A percentile compares a stretch with the other conserved stretches of the same genome.
Evolutionary conservation across 305 asterid species (phyloP).

Genomic region (Ajuga reptans): DNA sequence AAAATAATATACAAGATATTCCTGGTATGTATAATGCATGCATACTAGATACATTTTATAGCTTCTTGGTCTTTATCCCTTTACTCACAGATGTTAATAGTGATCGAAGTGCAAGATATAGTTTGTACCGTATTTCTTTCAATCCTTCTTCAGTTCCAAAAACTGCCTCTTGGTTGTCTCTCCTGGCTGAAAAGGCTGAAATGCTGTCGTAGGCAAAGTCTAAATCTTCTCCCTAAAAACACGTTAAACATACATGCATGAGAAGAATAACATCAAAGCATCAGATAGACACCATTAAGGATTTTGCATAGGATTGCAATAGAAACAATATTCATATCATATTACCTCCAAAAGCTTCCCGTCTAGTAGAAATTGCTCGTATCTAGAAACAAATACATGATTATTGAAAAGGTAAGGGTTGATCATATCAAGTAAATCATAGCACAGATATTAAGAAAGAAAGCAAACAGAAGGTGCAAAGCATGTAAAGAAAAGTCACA

Average conservation of each 20-base stretch:
- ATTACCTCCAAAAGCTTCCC: slow-evolving; percentile 92
- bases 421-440: not conserved
- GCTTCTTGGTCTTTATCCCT: not conserved
- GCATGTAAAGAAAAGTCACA: slow-evolving; percentile 6
- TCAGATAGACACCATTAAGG: not conserved
- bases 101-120: slow-evolving; percentile 9
- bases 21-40: not conserved
- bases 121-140: slow-evolving; percentile 74
- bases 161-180: slow-evolving; percentile 96
- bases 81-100: not conserved
- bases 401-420: slow-evolving; percentile 5
- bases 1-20: not conserved
- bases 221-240: slow-evolving; percentile 83
- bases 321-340: not conserved
- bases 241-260: slow-evolving; percentile 14
- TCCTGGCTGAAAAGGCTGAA: slow-evolving; percentile 93
- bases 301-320: not conserved
- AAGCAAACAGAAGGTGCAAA: not conserved
- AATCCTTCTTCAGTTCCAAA: slow-evolving; percentile 97
- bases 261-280: not conserved
- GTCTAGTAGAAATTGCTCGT: slow-evolving; percentile 68
- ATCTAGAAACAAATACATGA: slow-evolving; percentile 39
- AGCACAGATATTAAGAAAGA: not conserved
- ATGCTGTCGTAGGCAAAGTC: slow-evolving; percentile 96
- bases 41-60: not conserved